Evolutionary conservation across 169 alveolate genomes (phyloP), one percentile per base, ranked within the genome.

Genomic region (Plasmodium blacklocki): DNA sequence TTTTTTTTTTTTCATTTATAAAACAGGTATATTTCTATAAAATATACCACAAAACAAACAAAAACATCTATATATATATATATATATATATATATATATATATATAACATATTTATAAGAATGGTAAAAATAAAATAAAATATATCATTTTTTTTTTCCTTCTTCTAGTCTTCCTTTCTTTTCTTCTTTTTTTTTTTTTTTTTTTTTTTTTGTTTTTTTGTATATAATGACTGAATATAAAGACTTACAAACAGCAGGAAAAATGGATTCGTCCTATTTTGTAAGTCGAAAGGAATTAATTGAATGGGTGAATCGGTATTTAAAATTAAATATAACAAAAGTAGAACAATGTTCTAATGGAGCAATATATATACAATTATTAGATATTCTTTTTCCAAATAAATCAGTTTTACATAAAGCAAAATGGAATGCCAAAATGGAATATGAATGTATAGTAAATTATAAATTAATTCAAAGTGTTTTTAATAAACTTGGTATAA

Each of bases 331-430:
- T 64, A 93, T 98, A 14, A 94, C 98, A 2, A 96, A 96, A 72
- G 94, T 98, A 49, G 99, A 98, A 80, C 98, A 98, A 86, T 96
- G 98, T 70, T 97, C 99, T 15, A 96, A 98, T 18, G 99, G 99
- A 29, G 99, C 99, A 18, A 94, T 98, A 8, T 97, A 97, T 93
- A 94, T 98, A 60, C 98, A 98, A 93, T 95, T 98, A 56, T 89
- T 98, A 47, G 99, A 98, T 83, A 95, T 97, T 4, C 95, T 97
- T 23, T 97, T 93, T 89, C 99, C 99, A 2, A 96, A 97, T 32
- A 83, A 95, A 23, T 96, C 97, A 9, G 94, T 93, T 14, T 78
- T 93, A 49, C 90, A 93, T 72, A 95, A 96, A 92, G 99, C 98
- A 62, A 98, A 97, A 86, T 98, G 99, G 99, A 95, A 93, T 66